Evolutionary conservation across 164 flowering plant species (phyloP), one percentile per base, ranked within the genome.

Genomic region (Macadamia integrifolia): DNA sequence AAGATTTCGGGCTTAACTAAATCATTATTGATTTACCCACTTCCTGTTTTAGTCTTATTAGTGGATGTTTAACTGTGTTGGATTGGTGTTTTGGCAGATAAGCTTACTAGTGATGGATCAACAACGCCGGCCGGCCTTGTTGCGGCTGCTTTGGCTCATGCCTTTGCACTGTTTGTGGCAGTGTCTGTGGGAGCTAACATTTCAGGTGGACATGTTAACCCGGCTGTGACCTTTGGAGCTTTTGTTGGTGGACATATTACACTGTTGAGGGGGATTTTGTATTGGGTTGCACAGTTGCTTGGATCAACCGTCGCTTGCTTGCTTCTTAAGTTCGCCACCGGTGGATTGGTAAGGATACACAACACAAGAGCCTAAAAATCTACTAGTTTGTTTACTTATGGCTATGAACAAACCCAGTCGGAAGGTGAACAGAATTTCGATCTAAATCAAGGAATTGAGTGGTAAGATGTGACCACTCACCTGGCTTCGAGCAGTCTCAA

Each of bases 161-260:
- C 70, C 1, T 81, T 81, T 9, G 81, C 80, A 0, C 76, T 83
- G 2, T 72, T 83, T 48, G 85, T 81, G 28, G 87, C 83, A 18
- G 87, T 81, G 1, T 74, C 85, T 5, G 79, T 81, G 14, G 78
- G 74, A 5, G 82, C 81, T 0, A 81, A 79, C 59, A 78, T 81
- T 29, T 81, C 87, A 5, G 87, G 83, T 3, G 87, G 87, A 10
- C 87, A 83, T 49, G 84, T 79, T 44, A 81, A 81, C 61, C 84
- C 84, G 32, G 84, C 82, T 10, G 84, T 81, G 56, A 81, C 87
- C n/a, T 83, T 83, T 60, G 87, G 84, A 17, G 85, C 83, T 44
- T 75, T 83, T 60, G n/a, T 81, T 13, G 85, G 85, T 6, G 87
- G 87, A 12, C 71, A 80, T 71, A 81, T 83, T 23, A 64, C 83